These are phyloP conservation scores for Musa beccarii DNA, from an alignment of 176 grass and related monocot genomes.

Conservation along the genomic window DNA sequence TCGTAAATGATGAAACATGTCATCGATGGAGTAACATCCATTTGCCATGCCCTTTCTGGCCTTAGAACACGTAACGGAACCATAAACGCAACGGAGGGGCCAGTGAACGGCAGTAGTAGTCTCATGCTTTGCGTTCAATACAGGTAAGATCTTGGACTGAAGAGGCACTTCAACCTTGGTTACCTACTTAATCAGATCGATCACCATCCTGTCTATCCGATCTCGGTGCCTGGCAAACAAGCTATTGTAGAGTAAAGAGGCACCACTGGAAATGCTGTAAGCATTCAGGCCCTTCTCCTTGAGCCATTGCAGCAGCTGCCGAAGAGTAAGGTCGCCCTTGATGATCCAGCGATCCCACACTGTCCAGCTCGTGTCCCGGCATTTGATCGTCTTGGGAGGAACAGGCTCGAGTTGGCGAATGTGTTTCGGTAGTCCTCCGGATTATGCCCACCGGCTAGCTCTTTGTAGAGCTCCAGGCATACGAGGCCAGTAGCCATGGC, in stretches of 20 bases:
- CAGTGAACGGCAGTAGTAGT: not conserved
- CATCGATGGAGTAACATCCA: too few relatives aligned
- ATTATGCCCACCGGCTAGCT: constrained; percentile 50
- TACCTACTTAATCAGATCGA: constrained; percentile 49
- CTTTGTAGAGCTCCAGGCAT: constrained; percentile 90
- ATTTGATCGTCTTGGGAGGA: constrained; percentile 48
- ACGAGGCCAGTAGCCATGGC: constrained; percentile 81
- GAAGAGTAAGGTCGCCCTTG: constrained; percentile 47
- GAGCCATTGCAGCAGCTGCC: constrained; percentile 56
- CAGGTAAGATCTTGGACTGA: constrained; percentile 50
- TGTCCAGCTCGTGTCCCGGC: constrained; percentile 53
- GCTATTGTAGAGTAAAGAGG: constrained; percentile 64
- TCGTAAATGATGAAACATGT: too few relatives aligned
- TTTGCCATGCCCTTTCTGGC: too few relatives aligned
- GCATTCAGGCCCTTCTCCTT: constrained; percentile 53
- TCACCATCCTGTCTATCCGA: constrained; percentile 34
- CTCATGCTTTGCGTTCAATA: constrained; percentile 48
- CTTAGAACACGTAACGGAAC: too few relatives aligned
- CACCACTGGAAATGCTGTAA: constrained; percentile 61
- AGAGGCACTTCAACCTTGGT: constrained; percentile 42
- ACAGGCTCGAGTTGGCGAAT: constrained; percentile 60
- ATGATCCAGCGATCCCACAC: constrained; percentile 72
- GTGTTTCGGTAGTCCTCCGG: constrained; percentile 62
- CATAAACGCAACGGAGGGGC: too few relatives aligned
- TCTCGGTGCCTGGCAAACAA: constrained; percentile 40